Percentiles rank a stretch among this genome's conserved stretches.
phyloP scores from a whole-genome alignment of 352 stramenopile genomes.

The Elongisporangium senticosum region DNA sequence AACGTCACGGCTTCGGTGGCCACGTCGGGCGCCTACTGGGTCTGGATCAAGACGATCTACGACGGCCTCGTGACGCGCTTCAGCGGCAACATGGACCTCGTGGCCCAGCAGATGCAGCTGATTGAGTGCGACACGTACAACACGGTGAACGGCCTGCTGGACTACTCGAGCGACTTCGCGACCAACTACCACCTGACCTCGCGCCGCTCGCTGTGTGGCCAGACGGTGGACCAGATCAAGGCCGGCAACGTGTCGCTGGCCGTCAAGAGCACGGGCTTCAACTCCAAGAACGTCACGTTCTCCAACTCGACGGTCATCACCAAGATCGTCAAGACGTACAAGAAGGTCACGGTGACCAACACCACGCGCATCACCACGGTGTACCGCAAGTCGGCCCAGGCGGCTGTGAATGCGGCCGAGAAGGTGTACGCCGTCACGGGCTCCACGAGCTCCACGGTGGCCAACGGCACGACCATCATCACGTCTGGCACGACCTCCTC shows the following conservation, averaged over 20 bases:
- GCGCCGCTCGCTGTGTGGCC: constrained; percentile 34
- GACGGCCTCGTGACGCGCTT: constrained; percentile 48
- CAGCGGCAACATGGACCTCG: constrained; percentile 51
- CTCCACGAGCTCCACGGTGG: constrained; percentile 14
- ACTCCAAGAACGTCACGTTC: constrained; percentile 37
- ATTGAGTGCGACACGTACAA: constrained; percentile 59
- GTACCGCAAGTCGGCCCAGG: constrained; percentile 29
- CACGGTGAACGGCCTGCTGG: constrained; percentile 37
- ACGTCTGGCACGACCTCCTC: constrained; percentile 22
- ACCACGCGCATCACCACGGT: constrained; percentile 28
- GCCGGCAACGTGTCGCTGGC: constrained; percentile 41
- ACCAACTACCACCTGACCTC: constrained; percentile 48
- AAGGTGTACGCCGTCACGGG: constrained; percentile 21
- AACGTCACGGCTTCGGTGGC: constrained; percentile 37
- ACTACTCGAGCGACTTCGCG: constrained; percentile 45
- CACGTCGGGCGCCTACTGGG: constrained; percentile 55
- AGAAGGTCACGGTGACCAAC: constrained; percentile 12
- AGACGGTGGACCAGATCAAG: constrained; percentile 44
- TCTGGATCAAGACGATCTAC: constrained; percentile 56
- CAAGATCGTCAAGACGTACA: constrained; percentile 30
- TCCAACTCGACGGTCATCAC: constrained; percentile 36
- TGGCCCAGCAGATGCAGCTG: constrained; percentile 54
- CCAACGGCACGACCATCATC: constrained; percentile 19
- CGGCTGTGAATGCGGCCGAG: constrained; percentile 19
- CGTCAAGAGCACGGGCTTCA: constrained; percentile 34